Percentiles rank a stretch among this genome's conserved stretches.
Evolutionary conservation across 2,329 filamentous ascomycete species (phyloP).

Genomic region (Neofusicoccum ribis): DNA sequence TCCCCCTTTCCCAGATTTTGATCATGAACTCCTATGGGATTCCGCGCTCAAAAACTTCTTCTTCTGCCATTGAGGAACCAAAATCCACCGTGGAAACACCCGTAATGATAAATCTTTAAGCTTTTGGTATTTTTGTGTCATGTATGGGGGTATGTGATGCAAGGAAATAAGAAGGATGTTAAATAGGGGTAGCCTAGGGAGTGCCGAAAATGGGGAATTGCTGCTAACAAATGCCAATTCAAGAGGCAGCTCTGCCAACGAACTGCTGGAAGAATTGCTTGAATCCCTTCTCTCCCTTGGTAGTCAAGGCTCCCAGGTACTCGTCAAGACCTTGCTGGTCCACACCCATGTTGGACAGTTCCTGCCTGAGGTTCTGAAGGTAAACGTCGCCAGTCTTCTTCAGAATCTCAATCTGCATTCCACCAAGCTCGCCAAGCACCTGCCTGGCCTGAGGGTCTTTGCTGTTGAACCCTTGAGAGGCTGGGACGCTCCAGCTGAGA

Average conservation of each 20-base stretch:
- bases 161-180: neutral
- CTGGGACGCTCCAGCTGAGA: constrained; percentile 85
- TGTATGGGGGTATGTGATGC: constrained; percentile 10
- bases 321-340: constrained; percentile 64
- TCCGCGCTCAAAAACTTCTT: neutral
- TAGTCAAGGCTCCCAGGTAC: constrained; percentile 56
- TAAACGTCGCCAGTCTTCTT: constrained; percentile 85
- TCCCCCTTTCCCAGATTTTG: no score
- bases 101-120: neutral
- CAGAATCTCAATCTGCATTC: constrained; percentile 85
- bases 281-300: constrained; percentile 26
- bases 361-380: constrained; percentile 65
- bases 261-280: constrained; percentile 20
- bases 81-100: neutral
- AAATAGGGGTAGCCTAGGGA: neutral
- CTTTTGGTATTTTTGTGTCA: constrained; percentile 5
- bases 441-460: constrained; percentile 86
- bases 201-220: neutral
- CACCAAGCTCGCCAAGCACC: constrained; percentile 84
- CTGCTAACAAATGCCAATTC: neutral
- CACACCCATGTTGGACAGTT: constrained; percentile 67
- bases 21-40: no score
- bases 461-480: constrained; percentile 75
- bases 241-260: constrained; percentile 10
- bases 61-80: neutral